Evolutionary conservation across 257 asterid genomes (phyloP), one percentile per base, ranked within the genome.

Genomic region (Paraleonurus japonicus): DNA sequence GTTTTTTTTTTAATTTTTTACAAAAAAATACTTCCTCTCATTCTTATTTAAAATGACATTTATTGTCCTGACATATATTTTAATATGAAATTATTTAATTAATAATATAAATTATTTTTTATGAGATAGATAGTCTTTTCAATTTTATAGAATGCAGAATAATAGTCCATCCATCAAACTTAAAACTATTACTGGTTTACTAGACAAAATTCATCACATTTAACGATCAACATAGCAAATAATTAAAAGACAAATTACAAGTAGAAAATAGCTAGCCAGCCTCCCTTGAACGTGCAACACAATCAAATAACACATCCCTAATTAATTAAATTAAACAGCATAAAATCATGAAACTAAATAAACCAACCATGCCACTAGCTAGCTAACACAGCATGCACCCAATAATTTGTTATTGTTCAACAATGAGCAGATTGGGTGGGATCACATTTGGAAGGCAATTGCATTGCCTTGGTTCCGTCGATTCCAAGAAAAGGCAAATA

Each of bases 391-490:
- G n/a, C n/a, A n/a, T n/a, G 26, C 12, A 50, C 13, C 8, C 26
- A 22, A 2, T 10, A 57, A 7, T 4, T 11, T 23, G 4, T 24
- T 57, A 12, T 23, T 20, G 19, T 55, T 26, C 37, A 60, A 61
- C 67, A 61, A 33, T 32, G 28, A 0, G n/a, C 50, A 5, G 16
- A 7, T 35, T 20, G 48, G 0, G 27, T 59, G 1, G 79, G 63
- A 39, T 80, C 81, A 30, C 84, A 80, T 4, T 35, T 53, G 24
- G 75, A 45, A 5, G 85, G 85, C 13, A 81, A 60, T 53, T 70
- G 28, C 66, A 77, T 77, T 9, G 85, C 85, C 47, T 70, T 60
- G 2, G 78, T 53, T 0, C 59, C 27, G 60, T 77, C 32, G 47
- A 81, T 81, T 16, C 85, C 85, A 11, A 81, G 17, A 0, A 57